These are phyloP conservation scores for Saccharomyces hybrid DNA, from an alignment of 1,139 yeast genomes.

Conservation along the genomic window DNA sequence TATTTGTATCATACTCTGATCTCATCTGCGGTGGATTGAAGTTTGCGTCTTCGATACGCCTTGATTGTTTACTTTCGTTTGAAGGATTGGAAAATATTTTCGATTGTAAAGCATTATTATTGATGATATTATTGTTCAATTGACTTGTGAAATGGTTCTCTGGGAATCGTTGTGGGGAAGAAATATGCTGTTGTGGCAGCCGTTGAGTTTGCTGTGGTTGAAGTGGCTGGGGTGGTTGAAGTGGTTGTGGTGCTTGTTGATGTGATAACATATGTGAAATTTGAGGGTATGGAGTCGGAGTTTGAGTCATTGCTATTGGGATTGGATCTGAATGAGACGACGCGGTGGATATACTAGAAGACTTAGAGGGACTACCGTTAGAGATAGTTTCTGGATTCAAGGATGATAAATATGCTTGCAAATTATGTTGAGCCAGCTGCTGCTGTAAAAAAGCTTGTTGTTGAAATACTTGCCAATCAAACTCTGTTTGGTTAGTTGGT, in stretches of 20 bases:
- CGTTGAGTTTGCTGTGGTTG: neutral
- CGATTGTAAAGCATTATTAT: neutral
- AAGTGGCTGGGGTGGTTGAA: neutral
- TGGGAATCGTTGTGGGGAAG: neutral
- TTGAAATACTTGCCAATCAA: conserved; percentile 30
- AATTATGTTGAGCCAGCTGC: conserved; percentile 30
- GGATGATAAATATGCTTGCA: conserved; percentile 29
- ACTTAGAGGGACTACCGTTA: conserved; percentile 1
- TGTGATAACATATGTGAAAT: neutral
- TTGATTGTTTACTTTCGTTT: neutral
- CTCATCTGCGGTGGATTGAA: neutral
- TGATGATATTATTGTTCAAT: neutral
- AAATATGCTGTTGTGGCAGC: neutral
- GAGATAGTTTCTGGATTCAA: conserved; percentile 10
- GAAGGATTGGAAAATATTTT: neutral
- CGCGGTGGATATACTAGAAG: neutral
- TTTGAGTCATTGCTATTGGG: neutral
- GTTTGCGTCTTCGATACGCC: neutral
- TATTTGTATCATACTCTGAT: neutral
- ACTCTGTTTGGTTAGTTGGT: conserved; percentile 30
- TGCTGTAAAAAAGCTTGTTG: conserved; percentile 32
- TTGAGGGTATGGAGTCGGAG: neutral
- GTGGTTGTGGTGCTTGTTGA: neutral
- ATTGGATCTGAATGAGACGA: neutral
- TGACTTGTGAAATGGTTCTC: neutral